Base-by-base conservation (phyloP, 768 basidiomycete species). In the Coprinopsis sp. region DNA sequence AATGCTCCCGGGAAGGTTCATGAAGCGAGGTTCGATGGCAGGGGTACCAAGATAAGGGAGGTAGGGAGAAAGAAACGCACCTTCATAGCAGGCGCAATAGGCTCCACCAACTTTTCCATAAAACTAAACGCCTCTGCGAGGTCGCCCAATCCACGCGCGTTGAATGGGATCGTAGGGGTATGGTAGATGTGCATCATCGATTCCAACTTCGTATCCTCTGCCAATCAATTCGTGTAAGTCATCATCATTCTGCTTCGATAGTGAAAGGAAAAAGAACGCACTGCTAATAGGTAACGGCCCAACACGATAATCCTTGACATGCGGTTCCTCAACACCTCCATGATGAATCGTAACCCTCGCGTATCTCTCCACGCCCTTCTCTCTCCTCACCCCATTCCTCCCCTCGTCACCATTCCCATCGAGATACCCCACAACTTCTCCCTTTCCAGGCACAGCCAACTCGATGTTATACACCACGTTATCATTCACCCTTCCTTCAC, bases 281-380 rank as follows among this genome's bases (percentile, higher is more conserved):
- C n/a, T n/a, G n/a, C n/a, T n/a, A 16, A 78, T 54, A 4, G 81
- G 79, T 7, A 83, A 64, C 1, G 81, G 81, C 0, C 81, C 81
- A 14, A 83, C 71, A 6, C 81, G 61, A 53, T 81, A 79, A 53
- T 81, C 77, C 46, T 62, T 66, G 28, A 81, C 70, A n/a, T 62
- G 54, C 8, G 77, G 77, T 10, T 59, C 63, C 4, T 51, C 50
- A 11, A 54, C 57, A 10, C 66, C 66, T 21, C 77, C 78, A 56
- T 78, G 72, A 50, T 77, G 72, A 38, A 82, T 63, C 22, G 70
- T 70, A n/a, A 75, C 76, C 41, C 71, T 65, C 4, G 79, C 77
- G 50, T 66, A 73, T 28, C 65, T 60, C 27, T 62, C 52, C 0
- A 76, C 77, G 2, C 60, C 54, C 6, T n/a, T n/a, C n/a, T n/a